These are phyloP conservation scores for Globisporangium takayamanum DNA, from an alignment of 352 stramenopile species.

Conservation along the genomic window DNA sequence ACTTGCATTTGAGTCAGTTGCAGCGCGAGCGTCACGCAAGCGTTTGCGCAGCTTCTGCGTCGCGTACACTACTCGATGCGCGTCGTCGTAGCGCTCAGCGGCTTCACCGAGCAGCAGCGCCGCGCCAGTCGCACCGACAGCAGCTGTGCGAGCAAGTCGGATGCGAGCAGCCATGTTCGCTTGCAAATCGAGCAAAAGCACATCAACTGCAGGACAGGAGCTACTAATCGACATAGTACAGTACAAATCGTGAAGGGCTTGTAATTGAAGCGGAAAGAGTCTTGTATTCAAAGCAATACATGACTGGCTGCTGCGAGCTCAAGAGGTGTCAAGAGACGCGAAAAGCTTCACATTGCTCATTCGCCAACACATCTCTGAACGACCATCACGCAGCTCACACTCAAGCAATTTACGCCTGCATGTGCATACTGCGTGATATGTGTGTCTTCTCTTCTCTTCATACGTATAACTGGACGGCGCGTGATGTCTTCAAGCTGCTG, in stretches of 20 bases:
- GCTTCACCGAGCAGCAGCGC: slow-evolving; percentile 31
- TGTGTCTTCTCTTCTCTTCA: slow-evolving; percentile 1
- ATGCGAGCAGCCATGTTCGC: slow-evolving; percentile 1
- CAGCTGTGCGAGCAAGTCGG: neutral
- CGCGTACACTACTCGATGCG: slow-evolving; percentile 25
- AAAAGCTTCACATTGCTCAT: too few relatives aligned
- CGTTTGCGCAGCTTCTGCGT: slow-evolving; percentile 27
- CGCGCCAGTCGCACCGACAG: slow-evolving; percentile 16
- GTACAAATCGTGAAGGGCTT: too few relatives aligned
- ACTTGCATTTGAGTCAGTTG: neutral
- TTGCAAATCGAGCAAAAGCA: neutral
- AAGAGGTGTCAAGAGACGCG: too few relatives aligned
- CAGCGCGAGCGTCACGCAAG: neutral
- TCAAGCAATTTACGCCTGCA: neutral
- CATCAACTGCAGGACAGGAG: neutral
- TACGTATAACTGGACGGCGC: slow-evolving; percentile 16
- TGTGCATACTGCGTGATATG: slow-evolving; percentile 5
- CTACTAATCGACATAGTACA: too few relatives aligned
- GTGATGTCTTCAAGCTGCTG: slow-evolving; percentile 80
- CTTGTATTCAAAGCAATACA: too few relatives aligned
- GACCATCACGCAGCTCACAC: neutral
- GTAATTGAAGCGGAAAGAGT: too few relatives aligned
- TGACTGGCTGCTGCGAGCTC: too few relatives aligned
- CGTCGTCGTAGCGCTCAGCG: slow-evolving; percentile 33
- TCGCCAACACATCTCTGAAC: neutral